A percentile compares a stretch with the other conserved stretches of the same genome.
These are phyloP conservation scores for Panus rudis DNA, from an alignment of 768 basidiomycete species.

Conservation along the genomic window DNA sequence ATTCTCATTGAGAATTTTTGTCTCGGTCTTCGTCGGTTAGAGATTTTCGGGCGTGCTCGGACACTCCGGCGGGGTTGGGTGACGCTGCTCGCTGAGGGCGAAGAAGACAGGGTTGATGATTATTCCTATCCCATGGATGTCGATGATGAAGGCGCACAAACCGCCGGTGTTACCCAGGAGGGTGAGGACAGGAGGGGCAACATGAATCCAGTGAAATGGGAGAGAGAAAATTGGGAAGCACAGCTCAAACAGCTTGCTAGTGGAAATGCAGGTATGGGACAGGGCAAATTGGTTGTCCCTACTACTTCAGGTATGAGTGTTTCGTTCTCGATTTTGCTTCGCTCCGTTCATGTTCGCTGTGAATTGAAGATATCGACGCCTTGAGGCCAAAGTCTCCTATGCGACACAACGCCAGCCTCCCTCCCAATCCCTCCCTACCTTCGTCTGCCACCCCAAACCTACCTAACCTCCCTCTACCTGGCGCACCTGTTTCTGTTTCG, in stretches of 20 bases:
- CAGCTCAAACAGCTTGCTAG: conserved; percentile 44
- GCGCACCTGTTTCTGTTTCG: neutral
- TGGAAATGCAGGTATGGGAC: conserved; percentile 30
- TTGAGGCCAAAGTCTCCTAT: conserved; percentile 83
- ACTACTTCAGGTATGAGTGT: conserved; percentile 43
- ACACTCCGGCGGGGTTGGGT: conserved; percentile 87
- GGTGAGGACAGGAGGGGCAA: neutral
- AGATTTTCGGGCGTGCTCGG: conserved; percentile 72
- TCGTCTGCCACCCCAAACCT: conserved; percentile 17
- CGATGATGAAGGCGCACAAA: conserved; percentile 19
- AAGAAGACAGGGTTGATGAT: conserved; percentile 44
- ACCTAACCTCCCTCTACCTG: neutral
- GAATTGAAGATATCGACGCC: conserved; percentile 61
- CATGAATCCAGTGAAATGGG: conserved; percentile 43
- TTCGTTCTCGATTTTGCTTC: conserved; percentile 2
- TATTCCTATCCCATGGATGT: conserved; percentile 22
- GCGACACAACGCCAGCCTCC: neutral
- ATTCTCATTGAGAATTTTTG: conserved; percentile 97
- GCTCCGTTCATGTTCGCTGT: conserved; percentile 9
- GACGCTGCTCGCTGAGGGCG: conserved; percentile 65
- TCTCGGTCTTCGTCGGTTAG: conserved; percentile 84
- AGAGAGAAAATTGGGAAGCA: conserved; percentile 58
- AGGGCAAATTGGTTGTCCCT: conserved; percentile 61
- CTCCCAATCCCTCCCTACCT: too few relatives aligned
- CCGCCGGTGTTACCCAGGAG: conserved; percentile 3